Evolutionary conservation across 495 filamentous ascomycete species (phyloP), one percentile per base, ranked within the genome.

Genomic region (Neurospora tetraspora): DNA sequence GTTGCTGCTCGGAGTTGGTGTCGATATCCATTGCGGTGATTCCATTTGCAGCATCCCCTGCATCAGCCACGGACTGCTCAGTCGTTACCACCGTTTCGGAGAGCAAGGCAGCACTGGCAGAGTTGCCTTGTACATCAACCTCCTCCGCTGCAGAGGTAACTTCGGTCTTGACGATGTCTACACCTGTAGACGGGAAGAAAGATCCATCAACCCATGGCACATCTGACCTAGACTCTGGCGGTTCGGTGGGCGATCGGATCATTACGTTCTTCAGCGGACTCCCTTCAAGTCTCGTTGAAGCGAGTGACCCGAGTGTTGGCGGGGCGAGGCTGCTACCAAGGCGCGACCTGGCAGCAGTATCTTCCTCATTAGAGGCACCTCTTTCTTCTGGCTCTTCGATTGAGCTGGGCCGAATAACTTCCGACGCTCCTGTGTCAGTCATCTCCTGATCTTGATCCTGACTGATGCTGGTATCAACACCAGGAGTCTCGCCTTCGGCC

Each of bases 261-360:
- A 85, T 78, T 39, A 85, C 82, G 61, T 86, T 81, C 75, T 85
- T 86, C 6, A 86, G 73, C 3, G 85, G 85, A 39, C 84, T 86
- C 14, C 83, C 85, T 71, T 86, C 85, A 6, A 84, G 73, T 71
- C 79, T 74, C 47, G 78, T 69, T 10, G 74, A 68, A 2, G 70
- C 6, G 72, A 69, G 39, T 77, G 76, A 23, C 20, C 18, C 12
- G 72, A 71, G 70, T 37, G 68, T 40, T 71, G 23, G 70, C 36
- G 43, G 68, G 53, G 5, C 73, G 38, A 65, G 53, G 53, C 53
- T 65, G 53, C 27, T 65, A 31, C 53, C 53, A 53, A 79, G 73
- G 36, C 78, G 76, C 27, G 73, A 69, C 43, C 75, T 80, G 53
- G 73, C 47, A 45, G 77, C 74, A n/a, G 76, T 76, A 65, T 74